These are phyloP conservation scores for Coccomyxa sp. DNA, from an alignment of 139 green algal species.

Conservation along the genomic window DNA sequence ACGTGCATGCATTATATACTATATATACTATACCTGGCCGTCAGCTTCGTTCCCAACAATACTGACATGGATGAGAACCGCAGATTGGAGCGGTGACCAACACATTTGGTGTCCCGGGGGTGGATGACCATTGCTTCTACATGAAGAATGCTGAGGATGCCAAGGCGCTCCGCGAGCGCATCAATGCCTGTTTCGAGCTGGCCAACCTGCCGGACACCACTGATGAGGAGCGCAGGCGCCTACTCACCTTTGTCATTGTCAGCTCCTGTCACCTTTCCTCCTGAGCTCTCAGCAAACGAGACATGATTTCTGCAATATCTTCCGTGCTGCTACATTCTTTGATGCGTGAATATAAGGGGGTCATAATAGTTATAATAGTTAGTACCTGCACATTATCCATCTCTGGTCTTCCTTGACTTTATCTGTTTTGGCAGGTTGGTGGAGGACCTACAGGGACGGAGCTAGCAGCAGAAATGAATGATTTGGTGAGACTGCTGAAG, in stretches of 20 bases:
- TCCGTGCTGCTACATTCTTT: not conserved
- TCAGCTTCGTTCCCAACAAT: no score
- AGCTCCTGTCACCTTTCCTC: not conserved
- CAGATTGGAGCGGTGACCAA: constrained; percentile 43
- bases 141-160: constrained; percentile 47
- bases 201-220: constrained; percentile 34
- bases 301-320: not conserved
- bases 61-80: not conserved
- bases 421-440: constrained; percentile 30
- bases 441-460: constrained; percentile 63
- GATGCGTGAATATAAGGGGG: not conserved
- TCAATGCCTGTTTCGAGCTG: constrained; percentile 43
- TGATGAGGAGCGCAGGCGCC: constrained; percentile 51
- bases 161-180: constrained; percentile 23
- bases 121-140: constrained; percentile 58
- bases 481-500: not conserved
- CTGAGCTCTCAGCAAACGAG: not conserved
- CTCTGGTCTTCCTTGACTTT: not conserved
- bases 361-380: not conserved
- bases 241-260: constrained; percentile 82
- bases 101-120: constrained; percentile 53
- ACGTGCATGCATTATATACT: not conserved
- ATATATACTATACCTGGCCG: not conserved
- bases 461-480: constrained; percentile 37
- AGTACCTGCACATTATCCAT: not conserved